Evolutionary conservation across 2,329 filamentous ascomycete species (phyloP).

Genomic region (Biscogniauxia sp.): DNA sequence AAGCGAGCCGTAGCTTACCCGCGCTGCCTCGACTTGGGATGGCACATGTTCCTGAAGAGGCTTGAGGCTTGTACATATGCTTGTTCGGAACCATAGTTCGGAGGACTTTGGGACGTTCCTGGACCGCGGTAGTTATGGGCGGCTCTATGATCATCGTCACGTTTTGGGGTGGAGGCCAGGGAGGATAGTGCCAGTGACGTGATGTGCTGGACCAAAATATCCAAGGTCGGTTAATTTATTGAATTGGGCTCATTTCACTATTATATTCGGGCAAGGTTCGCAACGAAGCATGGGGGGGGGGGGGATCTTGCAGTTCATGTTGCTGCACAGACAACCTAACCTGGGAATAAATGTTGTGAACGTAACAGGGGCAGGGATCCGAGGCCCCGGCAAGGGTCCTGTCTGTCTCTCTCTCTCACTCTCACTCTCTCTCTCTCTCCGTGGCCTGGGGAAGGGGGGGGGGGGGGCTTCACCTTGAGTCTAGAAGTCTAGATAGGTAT

Average conservation of each 20-base stretch:
- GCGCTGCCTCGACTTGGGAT: conserved; percentile 9
- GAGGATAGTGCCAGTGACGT: conserved; percentile 21
- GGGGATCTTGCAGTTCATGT: not conserved
- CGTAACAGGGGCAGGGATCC: not conserved
- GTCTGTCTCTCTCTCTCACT: not conserved
- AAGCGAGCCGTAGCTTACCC: not conserved
- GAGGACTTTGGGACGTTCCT: conserved; percentile 20
- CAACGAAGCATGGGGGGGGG: not conserved
- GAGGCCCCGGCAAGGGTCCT: not conserved
- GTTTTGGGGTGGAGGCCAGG: conserved; percentile 13
- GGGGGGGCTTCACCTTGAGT: not conserved
- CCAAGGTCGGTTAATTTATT: not conserved
- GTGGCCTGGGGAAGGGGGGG: no score
- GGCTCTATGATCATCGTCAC: conserved; percentile 22
- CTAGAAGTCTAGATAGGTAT: no score
- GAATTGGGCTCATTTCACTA: not conserved
- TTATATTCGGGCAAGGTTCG: not conserved
- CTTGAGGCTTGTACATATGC: not conserved
- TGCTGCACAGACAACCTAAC: not conserved
- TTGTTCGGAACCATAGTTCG: conserved; percentile 23
- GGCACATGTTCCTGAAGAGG: conserved; percentile 10
- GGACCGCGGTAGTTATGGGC: conserved; percentile 19
- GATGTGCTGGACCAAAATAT: conserved; percentile 5
- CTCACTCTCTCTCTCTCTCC: not conserved
- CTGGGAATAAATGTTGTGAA: not conserved